These are phyloP conservation scores for Cornus kousa DNA, from an alignment of 148 eudicot genomes.

Conservation along the genomic window DNA sequence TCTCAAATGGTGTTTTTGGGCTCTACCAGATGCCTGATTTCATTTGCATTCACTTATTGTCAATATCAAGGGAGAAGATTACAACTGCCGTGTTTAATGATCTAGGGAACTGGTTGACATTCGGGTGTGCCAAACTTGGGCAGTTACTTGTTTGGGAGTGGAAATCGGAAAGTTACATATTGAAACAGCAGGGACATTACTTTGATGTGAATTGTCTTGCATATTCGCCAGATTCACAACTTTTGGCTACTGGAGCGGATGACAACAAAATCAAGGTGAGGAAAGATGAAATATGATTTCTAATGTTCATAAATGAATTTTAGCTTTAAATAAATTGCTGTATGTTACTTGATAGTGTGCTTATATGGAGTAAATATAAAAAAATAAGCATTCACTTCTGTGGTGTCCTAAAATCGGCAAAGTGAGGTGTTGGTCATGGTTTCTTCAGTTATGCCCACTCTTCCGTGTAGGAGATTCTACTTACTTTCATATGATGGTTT, in stretches of 20 bases:
- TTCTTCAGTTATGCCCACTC: background rate
- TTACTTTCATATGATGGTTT: background rate
- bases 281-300: background rate
- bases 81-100: slow-evolving; percentile 81
- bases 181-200: slow-evolving; percentile 98
- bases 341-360: background rate
- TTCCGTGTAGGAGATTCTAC: background rate
- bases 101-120: slow-evolving; percentile 91
- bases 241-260: slow-evolving; percentile 97
- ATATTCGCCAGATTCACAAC: slow-evolving; percentile 93
- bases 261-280: slow-evolving; percentile 95
- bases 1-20: slow-evolving; percentile 90
- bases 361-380: background rate
- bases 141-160: slow-evolving; percentile 99
- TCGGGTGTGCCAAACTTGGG: slow-evolving; percentile 94
- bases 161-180: slow-evolving; percentile 93
- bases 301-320: background rate
- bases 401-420: background rate
- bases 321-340: background rate
- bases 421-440: slow-evolving; percentile 5
- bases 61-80: slow-evolving; percentile 85
- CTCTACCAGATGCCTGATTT: slow-evolving; percentile 96
- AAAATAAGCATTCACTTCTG: background rate
- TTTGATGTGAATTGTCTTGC: slow-evolving; percentile 95
- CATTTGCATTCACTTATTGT: slow-evolving; percentile 74